Percentiles rank a stretch among this genome's conserved stretches.
Conservation (phyloP, 495 filamentous ascomycete species). For the Oidiodendron maius region DNA sequence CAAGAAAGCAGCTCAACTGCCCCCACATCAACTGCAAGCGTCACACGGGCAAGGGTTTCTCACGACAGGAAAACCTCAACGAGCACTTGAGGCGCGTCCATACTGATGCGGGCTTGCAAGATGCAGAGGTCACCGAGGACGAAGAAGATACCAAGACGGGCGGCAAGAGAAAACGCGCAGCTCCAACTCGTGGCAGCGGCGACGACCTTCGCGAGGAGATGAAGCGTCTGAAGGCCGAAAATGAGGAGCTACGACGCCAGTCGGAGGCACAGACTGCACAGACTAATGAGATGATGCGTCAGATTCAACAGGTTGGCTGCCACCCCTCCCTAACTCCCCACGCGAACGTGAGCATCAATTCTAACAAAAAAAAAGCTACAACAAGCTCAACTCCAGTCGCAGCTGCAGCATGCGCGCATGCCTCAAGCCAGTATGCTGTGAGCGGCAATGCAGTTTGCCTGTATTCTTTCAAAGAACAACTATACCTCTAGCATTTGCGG, state of each 20-base stretch:
- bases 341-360: background rate
- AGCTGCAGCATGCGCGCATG: background rate
- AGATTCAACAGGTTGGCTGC: slow-evolving; percentile 35
- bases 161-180: slow-evolving; percentile 18
- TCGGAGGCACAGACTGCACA: slow-evolving; percentile 13
- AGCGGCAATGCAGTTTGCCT: background rate
- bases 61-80: slow-evolving; percentile 78
- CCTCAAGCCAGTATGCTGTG: slow-evolving; percentile 15
- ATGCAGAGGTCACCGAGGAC: slow-evolving; percentile 25
- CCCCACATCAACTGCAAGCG: slow-evolving; percentile 77
- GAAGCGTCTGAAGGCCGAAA: slow-evolving; percentile 50
- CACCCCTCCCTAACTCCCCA: slow-evolving; percentile 18
- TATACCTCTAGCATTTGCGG: background rate
- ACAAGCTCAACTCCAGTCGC: slow-evolving; percentile 23
- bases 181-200: slow-evolving; percentile 26
- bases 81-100: slow-evolving; percentile 85
- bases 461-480: background rate
- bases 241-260: slow-evolving; percentile 33
- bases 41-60: slow-evolving; percentile 71
- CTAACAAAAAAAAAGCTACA: slow-evolving; percentile 14
- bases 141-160: slow-evolving; percentile 14
- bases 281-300: slow-evolving; percentile 32
- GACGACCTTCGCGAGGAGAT: slow-evolving; percentile 50
- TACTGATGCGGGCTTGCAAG: slow-evolving; percentile 36
- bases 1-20: slow-evolving; percentile 72